A percentile compares a stretch with the other conserved stretches of the same genome.
These are phyloP conservation scores for Akanthomyces muscarius DNA, from an alignment of 2,329 filamentous ascomycete genomes.

Conservation along the genomic window DNA sequence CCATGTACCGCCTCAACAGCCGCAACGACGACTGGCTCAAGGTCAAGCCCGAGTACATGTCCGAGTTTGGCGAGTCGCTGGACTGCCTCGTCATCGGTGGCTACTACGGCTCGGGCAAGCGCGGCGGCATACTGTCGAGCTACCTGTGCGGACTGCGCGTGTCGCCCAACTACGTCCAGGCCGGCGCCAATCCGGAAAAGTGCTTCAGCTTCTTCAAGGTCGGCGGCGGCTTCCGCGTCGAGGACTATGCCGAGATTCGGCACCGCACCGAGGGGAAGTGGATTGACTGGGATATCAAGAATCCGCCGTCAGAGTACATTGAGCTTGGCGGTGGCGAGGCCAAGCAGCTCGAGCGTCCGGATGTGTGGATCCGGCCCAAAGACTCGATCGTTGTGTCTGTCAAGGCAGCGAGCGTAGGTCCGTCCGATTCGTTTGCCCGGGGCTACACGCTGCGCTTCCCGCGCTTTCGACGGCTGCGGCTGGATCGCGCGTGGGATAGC, in stretches of 20 bases:
- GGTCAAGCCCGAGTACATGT: constrained; percentile 98
- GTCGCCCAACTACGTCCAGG: constrained; percentile 61
- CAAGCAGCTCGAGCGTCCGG: constrained; percentile 70
- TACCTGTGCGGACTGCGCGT: constrained; percentile 86
- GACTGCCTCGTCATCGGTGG: constrained; percentile 88
- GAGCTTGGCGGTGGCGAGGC: constrained; percentile 74
- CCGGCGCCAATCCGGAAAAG: constrained; percentile 62
- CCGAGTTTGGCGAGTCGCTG: constrained; percentile 87
- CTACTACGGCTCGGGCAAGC: constrained; percentile 83
- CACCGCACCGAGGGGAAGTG: constrained; percentile 90
- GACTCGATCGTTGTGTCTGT: constrained; percentile 85
- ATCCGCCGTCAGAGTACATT: constrained; percentile 73
- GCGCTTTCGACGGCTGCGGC: constrained; percentile 74
- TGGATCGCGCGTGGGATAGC: constrained; percentile 80
- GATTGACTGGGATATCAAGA: constrained; percentile 75
- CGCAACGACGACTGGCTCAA: constrained; percentile 98
- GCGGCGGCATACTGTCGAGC: constrained; percentile 77
- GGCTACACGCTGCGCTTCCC: constrained; percentile 83
- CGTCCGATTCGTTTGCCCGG: constrained; percentile 73
- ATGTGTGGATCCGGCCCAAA: constrained; percentile 87
- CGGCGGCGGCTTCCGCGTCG: constrained; percentile 82
- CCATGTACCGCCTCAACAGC: constrained; percentile 80
- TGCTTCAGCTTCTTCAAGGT: constrained; percentile 97
- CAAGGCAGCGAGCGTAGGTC: constrained; percentile 76
- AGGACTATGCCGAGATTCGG: constrained; percentile 78